Evolutionary conservation across 306 rosid genomes (phyloP).

Genomic region (Lupinus albus): DNA sequence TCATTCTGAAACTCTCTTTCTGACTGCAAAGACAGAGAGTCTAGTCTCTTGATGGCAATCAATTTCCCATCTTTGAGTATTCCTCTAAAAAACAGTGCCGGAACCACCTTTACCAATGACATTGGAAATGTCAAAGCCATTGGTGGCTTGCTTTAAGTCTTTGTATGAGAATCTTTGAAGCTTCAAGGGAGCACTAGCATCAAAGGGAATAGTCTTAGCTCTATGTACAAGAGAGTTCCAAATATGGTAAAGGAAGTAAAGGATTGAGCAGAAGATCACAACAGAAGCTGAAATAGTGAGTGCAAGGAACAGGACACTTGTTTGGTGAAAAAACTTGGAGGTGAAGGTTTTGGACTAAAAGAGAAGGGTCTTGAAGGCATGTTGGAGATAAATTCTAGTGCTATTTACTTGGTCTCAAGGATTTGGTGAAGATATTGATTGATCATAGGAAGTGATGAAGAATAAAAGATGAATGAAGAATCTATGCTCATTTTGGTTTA

Average conservation of each 20-base stretch:
- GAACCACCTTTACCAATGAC: slow-evolving; percentile 97
- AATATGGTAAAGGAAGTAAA: slow-evolving; percentile 76
- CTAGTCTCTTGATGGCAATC: slow-evolving; percentile 78
- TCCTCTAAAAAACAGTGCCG: slow-evolving; percentile 87
- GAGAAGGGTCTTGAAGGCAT: slow-evolving; percentile 88
- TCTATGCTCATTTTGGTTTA: neutral
- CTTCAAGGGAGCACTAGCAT: slow-evolving; percentile 79
- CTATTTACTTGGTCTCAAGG: slow-evolving; percentile 28
- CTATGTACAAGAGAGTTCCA: slow-evolving; percentile 72
- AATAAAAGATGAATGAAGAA: slow-evolving; percentile 35
- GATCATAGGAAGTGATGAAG: slow-evolving; percentile 42
- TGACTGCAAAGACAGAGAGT: slow-evolving; percentile 64
- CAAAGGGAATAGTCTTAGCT: slow-evolving; percentile 80
- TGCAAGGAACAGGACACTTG: slow-evolving; percentile 66
- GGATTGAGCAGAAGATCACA: slow-evolving; percentile 65
- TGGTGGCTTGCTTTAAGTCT: slow-evolving; percentile 75
- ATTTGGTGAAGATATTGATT: slow-evolving; percentile 24
- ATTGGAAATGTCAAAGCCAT: slow-evolving; percentile 63
- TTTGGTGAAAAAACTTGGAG: slow-evolving; percentile 56
- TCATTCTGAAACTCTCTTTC: slow-evolving; percentile 94
- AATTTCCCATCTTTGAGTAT: slow-evolving; percentile 66
- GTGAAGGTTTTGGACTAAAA: slow-evolving; percentile 34
- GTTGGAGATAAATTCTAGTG: slow-evolving; percentile 30
- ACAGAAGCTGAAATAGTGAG: slow-evolving; percentile 82
- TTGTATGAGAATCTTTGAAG: slow-evolving; percentile 78